phyloP scores from a whole-genome alignment of 78 protist species.

The slime mould (Dictyostelium discoideum) region DNA sequence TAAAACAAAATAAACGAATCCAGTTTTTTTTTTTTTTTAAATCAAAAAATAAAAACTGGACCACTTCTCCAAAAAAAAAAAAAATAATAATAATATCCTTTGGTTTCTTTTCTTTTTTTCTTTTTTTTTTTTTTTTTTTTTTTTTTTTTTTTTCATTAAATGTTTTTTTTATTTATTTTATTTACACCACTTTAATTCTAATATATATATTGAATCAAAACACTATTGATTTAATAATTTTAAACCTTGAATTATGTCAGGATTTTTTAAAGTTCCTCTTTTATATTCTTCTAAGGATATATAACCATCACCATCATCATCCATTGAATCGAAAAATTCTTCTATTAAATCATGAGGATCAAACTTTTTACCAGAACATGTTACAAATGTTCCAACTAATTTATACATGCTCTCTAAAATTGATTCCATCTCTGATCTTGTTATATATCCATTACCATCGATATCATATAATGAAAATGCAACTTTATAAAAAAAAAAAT shows the following conservation, averaged over 20 bases:
- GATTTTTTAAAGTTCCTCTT: slow-evolving; percentile 86
- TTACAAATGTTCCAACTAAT: slow-evolving; percentile 85
- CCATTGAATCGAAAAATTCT: slow-evolving; percentile 84
- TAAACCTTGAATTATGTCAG: slow-evolving; percentile 86
- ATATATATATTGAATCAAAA: not conserved
- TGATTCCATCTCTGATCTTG: slow-evolving; percentile 70
- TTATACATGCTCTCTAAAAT: slow-evolving; percentile 81
- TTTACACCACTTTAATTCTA: not conserved
- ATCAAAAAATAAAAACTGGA: not conserved
- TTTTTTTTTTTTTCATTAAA: no score
- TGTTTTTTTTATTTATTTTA: not conserved
- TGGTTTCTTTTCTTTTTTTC: not conserved
- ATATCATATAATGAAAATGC: slow-evolving; percentile 85
- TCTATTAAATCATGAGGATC: slow-evolving; percentile 82
- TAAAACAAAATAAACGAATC: no score
- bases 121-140: no score
- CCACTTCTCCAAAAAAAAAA: not conserved
- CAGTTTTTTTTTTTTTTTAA: no score
- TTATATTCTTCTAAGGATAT: slow-evolving; percentile 81
- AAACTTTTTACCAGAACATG: slow-evolving; percentile 82
- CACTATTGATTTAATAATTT: slow-evolving; percentile 27
- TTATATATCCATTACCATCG: slow-evolving; percentile 84
- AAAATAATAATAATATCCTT: no score
- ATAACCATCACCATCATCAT: slow-evolving; percentile 81
- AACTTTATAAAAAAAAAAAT: slow-evolving; percentile 10